Percentiles rank a stretch among this genome's conserved stretches.
phyloP scores from a whole-genome alignment of 257 asterid genomes.

The Solanum ossicruentum region DNA sequence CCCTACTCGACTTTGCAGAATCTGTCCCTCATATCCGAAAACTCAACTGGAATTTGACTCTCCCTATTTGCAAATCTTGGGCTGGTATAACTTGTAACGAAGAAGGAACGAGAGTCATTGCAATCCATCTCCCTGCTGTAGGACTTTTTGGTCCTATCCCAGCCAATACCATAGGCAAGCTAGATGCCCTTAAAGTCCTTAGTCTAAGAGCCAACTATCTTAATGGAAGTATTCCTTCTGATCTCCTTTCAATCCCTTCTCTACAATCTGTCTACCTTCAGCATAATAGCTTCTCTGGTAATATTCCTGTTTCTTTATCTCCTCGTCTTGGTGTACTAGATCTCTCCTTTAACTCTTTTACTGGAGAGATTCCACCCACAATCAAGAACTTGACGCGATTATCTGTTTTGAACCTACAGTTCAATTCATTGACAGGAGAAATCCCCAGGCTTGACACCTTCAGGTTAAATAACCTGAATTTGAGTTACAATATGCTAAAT shows the following conservation, averaged over 20 bases:
- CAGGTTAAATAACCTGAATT: constrained; percentile 36
- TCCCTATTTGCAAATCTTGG: constrained; percentile 61
- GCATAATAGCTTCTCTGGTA: constrained; percentile 69
- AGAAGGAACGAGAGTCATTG: constrained; percentile 45
- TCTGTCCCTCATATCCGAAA: constrained; percentile 56
- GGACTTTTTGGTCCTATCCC: constrained; percentile 79
- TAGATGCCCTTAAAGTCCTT: constrained; percentile 51
- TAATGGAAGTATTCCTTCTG: constrained; percentile 54
- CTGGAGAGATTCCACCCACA: constrained; percentile 46
- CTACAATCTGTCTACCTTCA: constrained; percentile 61
- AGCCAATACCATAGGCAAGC: constrained; percentile 37
- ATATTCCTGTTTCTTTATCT: constrained; percentile 35
- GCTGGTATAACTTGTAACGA: constrained; percentile 54
- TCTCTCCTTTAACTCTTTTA: constrained; percentile 58
- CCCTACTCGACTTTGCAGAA: constrained; percentile 51
- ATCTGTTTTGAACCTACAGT: constrained; percentile 47
- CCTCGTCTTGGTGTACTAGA: constrained; percentile 43
- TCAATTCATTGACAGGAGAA: constrained; percentile 41
- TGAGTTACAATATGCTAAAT: constrained; percentile 48
- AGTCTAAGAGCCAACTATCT: constrained; percentile 68
- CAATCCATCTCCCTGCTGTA: constrained; percentile 63
- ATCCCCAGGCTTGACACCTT: constrained; percentile 47
- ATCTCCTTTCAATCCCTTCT: constrained; percentile 48
- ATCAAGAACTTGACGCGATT: constrained; percentile 30
- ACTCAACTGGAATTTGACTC: constrained; percentile 50